Evolutionary conservation across 2,329 filamentous ascomycete species (phyloP).

Genomic region (Phialophora tarda): DNA sequence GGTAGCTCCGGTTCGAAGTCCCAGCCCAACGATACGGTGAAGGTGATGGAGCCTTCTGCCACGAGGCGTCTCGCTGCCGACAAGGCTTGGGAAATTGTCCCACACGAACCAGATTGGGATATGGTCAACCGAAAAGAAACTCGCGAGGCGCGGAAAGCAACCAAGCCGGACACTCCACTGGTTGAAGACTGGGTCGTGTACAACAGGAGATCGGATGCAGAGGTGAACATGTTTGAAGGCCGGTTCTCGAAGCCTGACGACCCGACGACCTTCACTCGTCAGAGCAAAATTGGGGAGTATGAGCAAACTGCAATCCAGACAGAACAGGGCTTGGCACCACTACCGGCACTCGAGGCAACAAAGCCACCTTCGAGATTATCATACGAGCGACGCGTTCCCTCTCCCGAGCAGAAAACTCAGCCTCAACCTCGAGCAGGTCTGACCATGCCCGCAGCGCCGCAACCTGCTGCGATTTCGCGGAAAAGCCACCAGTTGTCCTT

Average conservation of each 20-base stretch:
- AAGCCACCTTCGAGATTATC: not conserved
- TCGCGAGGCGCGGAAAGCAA: not conserved
- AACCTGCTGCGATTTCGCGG: too few species aligned
- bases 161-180: not conserved
- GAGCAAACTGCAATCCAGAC: not conserved
- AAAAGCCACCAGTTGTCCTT: not conserved
- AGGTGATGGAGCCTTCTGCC: not conserved
- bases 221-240: not conserved
- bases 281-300: not conserved
- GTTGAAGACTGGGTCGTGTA: conserved; percentile 4
- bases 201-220: not conserved
- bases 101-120: conserved; percentile 8
- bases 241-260: not conserved
- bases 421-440: not conserved
- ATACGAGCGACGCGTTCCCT: not conserved
- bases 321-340: not conserved
- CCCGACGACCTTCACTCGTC: not conserved
- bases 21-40: not conserved
- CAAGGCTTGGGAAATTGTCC: conserved; percentile 10
- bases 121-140: conserved; percentile 1
- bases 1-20: too few species aligned
- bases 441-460: not conserved
- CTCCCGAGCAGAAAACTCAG: not conserved
- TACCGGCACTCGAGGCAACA: not conserved
- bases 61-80: not conserved